A percentile compares a stretch with the other conserved stretches of the same genome.
Evolutionary conservation across 2,329 filamentous ascomycete genomes (phyloP).

Genomic region (Bipolaris cookei): DNA sequence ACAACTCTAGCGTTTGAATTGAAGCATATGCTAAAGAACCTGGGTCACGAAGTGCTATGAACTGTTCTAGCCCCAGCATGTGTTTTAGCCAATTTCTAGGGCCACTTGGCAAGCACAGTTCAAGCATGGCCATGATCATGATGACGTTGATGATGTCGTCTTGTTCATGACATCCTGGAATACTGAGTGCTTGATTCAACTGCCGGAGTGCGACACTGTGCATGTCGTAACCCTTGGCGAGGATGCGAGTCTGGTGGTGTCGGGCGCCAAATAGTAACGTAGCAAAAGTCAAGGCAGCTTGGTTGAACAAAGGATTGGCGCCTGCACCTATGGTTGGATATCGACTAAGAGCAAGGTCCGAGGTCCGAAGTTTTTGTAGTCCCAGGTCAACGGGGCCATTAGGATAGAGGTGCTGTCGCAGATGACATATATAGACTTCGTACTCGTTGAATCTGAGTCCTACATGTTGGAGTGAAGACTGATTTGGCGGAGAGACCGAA

Average conservation of each 20-base stretch:
- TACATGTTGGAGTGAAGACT: neutral
- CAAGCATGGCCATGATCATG: constrained; percentile 34
- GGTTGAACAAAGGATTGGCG: constrained; percentile 21
- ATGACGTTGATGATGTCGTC: constrained; percentile 40
- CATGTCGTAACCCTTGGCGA: constrained; percentile 26
- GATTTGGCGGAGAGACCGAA: neutral
- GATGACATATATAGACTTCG: constrained; percentile 37
- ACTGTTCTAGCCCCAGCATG: constrained; percentile 36
- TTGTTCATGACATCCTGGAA: constrained; percentile 24
- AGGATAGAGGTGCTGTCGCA: constrained; percentile 25
- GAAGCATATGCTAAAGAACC: constrained; percentile 13
- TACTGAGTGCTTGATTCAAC: constrained; percentile 33
- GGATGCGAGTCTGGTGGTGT: constrained; percentile 25
- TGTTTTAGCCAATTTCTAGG: constrained; percentile 35
- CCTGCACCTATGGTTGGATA: neutral
- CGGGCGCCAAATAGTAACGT: constrained; percentile 35
- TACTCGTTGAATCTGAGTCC: constrained; percentile 20
- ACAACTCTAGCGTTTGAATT: constrained; percentile 23
- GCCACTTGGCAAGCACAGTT: constrained; percentile 35
- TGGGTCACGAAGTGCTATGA: constrained; percentile 35
- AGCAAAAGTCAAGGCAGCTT: constrained; percentile 34
- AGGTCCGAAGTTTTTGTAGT: constrained; percentile 22
- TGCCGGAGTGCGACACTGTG: constrained; percentile 34
- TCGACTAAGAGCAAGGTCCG: constrained; percentile 18
- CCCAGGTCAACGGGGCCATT: constrained; percentile 33